Conservation (phyloP, 1,284 basidiomycete species). For the Rhodotorula sp. region DNA sequence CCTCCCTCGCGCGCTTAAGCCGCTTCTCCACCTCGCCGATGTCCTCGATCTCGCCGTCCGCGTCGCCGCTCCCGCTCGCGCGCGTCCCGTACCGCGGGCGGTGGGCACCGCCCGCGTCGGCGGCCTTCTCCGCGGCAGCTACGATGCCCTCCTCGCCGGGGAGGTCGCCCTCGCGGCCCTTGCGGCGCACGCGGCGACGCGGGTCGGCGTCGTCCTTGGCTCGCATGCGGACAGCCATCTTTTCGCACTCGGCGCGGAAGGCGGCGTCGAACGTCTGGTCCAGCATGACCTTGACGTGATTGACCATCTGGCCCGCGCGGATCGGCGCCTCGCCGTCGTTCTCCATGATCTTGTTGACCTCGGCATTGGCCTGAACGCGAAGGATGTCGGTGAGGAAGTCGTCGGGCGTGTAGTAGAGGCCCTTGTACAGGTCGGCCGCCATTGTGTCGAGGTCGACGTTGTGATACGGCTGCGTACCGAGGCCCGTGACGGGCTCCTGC, state of each 20-base stretch:
- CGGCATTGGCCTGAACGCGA: conserved; percentile 87
- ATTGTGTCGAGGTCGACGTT: conserved; percentile 90
- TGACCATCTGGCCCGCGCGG: conserved; percentile 87
- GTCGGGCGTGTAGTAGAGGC: conserved; percentile 81
- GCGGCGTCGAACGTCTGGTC: conserved; percentile 79
- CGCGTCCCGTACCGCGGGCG: conserved; percentile 3
- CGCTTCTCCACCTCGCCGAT: conserved; percentile 40
- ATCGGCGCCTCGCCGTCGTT: conserved; percentile 75
- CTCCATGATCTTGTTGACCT: conserved; percentile 57
- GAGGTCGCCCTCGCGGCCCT: conserved; percentile 52
- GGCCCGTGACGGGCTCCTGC: conserved; percentile 42
- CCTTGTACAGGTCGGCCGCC: conserved; percentile 80
- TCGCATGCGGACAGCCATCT: conserved; percentile 77
- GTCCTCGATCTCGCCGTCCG: conserved; percentile 68
- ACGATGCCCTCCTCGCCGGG: conserved; percentile 42
- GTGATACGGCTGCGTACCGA: conserved; percentile 56
- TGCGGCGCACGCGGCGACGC: conserved; percentile 49
- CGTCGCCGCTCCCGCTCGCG: conserved; percentile 41
- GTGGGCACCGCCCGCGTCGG: conserved; percentile 21
- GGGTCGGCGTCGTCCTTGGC: conserved; percentile 58
- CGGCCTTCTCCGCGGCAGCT: conserved; percentile 36
- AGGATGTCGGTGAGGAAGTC: conserved; percentile 85
- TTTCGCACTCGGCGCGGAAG: conserved; percentile 80
- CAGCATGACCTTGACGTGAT: conserved; percentile 80
- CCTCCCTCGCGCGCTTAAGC: conserved; percentile 48